These are phyloP conservation scores for Gossypium trilobum DNA, from an alignment of 441 rosid genomes.

Conservation along the genomic window DNA sequence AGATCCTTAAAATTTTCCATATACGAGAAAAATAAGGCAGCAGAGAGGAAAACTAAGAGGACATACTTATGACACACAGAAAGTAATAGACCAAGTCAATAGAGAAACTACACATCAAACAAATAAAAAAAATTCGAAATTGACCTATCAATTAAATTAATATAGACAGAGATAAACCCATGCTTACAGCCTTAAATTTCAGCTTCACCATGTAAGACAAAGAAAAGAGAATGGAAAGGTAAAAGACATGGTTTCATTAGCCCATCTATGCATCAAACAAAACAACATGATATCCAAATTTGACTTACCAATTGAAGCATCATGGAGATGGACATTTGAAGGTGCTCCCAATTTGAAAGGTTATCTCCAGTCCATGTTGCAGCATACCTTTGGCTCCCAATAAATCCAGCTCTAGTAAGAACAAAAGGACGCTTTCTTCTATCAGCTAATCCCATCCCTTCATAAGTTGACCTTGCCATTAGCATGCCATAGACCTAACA, in stretches of 20 bases:
- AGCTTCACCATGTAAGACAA: not conserved
- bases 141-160: not conserved
- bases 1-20: not conserved
- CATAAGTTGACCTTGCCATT: constrained; percentile 87
- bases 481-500: constrained; percentile 80
- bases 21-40: not conserved
- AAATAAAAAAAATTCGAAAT: not conserved
- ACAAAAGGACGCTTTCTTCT: constrained; percentile 81
- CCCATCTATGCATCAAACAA: constrained; percentile 11
- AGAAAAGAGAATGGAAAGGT: not conserved
- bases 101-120: not conserved
- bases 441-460: constrained; percentile 74
- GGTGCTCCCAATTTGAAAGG: constrained; percentile 86
- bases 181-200: not conserved
- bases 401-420: constrained; percentile 89
- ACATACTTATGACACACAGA: not conserved
- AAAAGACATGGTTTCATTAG: not conserved
- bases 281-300: constrained; percentile 4
- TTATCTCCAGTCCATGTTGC: constrained; percentile 98
- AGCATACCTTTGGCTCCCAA: constrained; percentile 85
- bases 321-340: constrained; percentile 86
- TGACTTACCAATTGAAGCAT: constrained; percentile 84
- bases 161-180: not conserved
- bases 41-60: not conserved
- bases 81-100: not conserved